phyloP scores from a whole-genome alignment of 176 grass and related monocot genomes.

The Cenchrus fungigraminus region DNA sequence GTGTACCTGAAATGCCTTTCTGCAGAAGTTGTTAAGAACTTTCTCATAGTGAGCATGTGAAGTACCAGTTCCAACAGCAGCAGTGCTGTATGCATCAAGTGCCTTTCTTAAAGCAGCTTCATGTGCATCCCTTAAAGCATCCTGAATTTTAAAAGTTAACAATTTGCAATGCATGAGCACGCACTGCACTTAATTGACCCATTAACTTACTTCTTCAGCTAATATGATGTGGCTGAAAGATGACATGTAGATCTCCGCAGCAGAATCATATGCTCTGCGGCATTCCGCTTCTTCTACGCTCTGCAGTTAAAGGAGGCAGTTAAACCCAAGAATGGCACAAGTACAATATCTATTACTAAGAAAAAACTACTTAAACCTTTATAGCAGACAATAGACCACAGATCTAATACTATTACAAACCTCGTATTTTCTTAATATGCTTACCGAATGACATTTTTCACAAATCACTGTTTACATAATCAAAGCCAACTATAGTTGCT shows the following conservation, averaged over 20 bases:
- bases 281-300: slow-evolving; percentile 85
- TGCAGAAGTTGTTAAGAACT: slow-evolving; percentile 64
- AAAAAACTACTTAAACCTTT: slow-evolving; percentile 7
- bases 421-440: slow-evolving; percentile 3
- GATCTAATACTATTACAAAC: neutral
- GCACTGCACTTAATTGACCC: neutral
- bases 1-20: slow-evolving; percentile 72
- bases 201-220: slow-evolving; percentile 69
- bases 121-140: slow-evolving; percentile 68
- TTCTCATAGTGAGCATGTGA: slow-evolving; percentile 71
- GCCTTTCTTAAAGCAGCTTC: slow-evolving; percentile 70
- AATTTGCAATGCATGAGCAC: neutral
- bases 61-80: slow-evolving; percentile 67
- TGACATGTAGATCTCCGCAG: slow-evolving; percentile 62
- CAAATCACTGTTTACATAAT: neutral
- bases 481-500: neutral
- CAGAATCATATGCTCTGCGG: slow-evolving; percentile 69
- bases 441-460: neutral
- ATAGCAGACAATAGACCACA: neutral
- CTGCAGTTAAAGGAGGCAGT: slow-evolving; percentile 42
- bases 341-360: neutral
- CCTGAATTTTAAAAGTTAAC: slow-evolving; percentile 48
- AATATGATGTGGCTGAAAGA: slow-evolving; percentile 56
- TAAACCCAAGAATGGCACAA: slow-evolving; percentile 32
- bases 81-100: slow-evolving; percentile 58